Evolutionary conservation across 805 yeast species (phyloP).

Genomic region (Metschnikowia rubicola): DNA sequence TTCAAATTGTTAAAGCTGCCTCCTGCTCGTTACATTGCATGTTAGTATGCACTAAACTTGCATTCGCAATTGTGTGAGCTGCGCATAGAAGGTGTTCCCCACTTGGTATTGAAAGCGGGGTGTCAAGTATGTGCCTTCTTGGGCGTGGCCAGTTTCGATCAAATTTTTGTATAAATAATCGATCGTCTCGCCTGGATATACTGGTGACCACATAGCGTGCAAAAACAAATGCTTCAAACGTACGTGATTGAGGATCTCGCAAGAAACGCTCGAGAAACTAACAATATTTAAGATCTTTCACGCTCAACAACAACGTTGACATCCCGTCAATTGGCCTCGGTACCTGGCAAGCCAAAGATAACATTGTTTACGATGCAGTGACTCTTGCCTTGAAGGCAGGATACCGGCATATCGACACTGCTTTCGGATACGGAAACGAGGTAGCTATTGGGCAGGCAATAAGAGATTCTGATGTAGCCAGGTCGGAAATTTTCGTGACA

Average conservation of each 20-base stretch:
- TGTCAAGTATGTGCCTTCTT: not conserved
- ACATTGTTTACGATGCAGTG: constrained; percentile 57
- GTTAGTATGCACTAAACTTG: too few relatives aligned
- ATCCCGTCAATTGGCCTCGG: constrained; percentile 75
- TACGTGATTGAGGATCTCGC: too few relatives aligned
- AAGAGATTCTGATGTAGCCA: constrained; percentile 55
- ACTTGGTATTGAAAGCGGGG: too few relatives aligned
- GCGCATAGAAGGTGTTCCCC: too few relatives aligned
- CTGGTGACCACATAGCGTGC: too few relatives aligned
- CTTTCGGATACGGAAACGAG: constrained; percentile 58
- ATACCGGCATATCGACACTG: constrained; percentile 50
- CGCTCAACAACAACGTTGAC: constrained; percentile 52
- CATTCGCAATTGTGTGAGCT: too few relatives aligned
- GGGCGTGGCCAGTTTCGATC: too few relatives aligned
- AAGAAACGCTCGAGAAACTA: not conserved
- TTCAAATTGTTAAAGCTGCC: too few relatives aligned
- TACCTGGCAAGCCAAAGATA: constrained; percentile 62
- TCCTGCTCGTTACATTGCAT: too few relatives aligned
- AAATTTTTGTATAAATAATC: too few relatives aligned
- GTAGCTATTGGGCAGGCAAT: constrained; percentile 55
- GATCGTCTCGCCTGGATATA: too few relatives aligned
- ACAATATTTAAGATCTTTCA: constrained; percentile 22
- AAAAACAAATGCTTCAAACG: too few relatives aligned
- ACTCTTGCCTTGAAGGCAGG: constrained; percentile 54
- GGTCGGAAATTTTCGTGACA: constrained; percentile 65